phyloP scores from a whole-genome alignment of 208 protist genomes.

The Acanthamoeba comandoni region DNA sequence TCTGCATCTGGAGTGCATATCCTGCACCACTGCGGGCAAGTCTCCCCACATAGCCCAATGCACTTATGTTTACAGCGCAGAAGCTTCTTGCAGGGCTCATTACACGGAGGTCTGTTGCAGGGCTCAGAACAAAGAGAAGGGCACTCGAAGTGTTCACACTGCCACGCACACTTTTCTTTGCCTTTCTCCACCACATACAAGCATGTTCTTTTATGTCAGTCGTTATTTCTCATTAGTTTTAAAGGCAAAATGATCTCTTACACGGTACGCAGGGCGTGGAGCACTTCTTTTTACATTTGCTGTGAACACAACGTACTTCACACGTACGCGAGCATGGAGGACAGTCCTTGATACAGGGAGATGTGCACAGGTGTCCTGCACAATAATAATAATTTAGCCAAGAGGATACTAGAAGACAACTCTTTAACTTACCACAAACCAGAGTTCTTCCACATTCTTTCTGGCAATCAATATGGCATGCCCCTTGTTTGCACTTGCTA shows the following conservation, averaged over 20 bases:
- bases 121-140: constrained; percentile 65
- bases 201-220: neutral
- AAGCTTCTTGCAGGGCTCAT: constrained; percentile 75
- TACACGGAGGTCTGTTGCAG: constrained; percentile 78
- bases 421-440: constrained; percentile 54
- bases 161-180: constrained; percentile 73
- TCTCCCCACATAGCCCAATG: constrained; percentile 86
- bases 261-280: constrained; percentile 8
- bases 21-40: constrained; percentile 79
- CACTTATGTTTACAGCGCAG: constrained; percentile 73
- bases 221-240: too few relatives aligned
- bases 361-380: neutral
- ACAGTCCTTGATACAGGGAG: constrained; percentile 43
- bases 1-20: constrained; percentile 47
- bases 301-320: neutral
- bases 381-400: neutral
- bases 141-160: constrained; percentile 75
- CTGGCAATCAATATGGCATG: constrained; percentile 22
- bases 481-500: neutral
- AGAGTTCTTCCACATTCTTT: constrained; percentile 59
- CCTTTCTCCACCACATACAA: constrained; percentile 3
- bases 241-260: neutral
- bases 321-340: constrained; percentile 61
- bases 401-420: neutral
- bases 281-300: constrained; percentile 54